Conservation (phyloP, 163 green algal genomes). For the Scenedesmus sp. region DNA sequence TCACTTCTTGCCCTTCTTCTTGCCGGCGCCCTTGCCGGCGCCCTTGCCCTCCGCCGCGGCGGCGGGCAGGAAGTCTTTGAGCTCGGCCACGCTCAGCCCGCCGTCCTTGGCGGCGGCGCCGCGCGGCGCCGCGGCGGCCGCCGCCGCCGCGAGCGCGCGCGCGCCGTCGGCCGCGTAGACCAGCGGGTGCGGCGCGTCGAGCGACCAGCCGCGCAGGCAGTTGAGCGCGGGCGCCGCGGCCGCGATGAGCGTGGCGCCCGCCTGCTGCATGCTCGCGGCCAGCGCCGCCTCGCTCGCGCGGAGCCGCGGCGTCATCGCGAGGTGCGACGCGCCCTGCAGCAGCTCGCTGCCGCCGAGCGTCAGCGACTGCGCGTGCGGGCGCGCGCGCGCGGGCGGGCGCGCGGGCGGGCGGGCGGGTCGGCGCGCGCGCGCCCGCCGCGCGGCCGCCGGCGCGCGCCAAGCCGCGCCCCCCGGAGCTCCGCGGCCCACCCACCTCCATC, state of each 20-base stretch:
- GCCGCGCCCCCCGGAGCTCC: too few species aligned
- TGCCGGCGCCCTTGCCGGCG: neutral
- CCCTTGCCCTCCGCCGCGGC: neutral
- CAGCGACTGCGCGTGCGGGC: too few species aligned
- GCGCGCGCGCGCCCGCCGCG: too few species aligned
- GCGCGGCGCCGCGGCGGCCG: neutral
- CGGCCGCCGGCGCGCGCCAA: too few species aligned
- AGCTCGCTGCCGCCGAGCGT: neutral
- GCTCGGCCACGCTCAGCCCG: slow-evolving; percentile 1
- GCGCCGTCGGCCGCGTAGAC: too few species aligned
- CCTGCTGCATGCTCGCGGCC: neutral
- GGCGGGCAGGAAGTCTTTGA: slow-evolving; percentile 3
- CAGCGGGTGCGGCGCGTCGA: slow-evolving; percentile 16
- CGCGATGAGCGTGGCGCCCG: neutral
- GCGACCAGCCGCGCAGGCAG: neutral
- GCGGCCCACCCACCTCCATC: too few species aligned
- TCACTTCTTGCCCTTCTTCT: slow-evolving; percentile 30
- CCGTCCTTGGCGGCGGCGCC: neutral
- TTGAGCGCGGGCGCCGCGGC: neutral
- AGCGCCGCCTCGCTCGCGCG: neutral
- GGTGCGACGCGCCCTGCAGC: too few species aligned
- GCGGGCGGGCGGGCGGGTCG: too few species aligned
- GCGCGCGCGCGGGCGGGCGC: too few species aligned
- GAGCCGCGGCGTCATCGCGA: neutral
- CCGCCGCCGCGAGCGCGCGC: neutral